These are phyloP conservation scores for Pythium phragmitis DNA, from an alignment of 352 stramenopile genomes.

Conservation along the genomic window DNA sequence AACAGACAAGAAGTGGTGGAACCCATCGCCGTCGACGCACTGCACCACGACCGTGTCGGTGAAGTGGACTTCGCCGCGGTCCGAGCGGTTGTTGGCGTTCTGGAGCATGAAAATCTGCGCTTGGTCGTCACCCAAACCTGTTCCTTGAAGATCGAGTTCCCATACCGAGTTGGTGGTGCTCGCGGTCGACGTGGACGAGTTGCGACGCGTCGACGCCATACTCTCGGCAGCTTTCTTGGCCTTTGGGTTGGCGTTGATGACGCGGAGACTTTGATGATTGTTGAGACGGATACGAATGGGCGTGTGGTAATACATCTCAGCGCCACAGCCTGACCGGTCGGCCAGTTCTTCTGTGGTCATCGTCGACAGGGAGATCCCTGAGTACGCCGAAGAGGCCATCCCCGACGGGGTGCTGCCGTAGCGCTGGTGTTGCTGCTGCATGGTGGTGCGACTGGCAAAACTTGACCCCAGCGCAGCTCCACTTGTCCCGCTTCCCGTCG, in stretches of 20 bases:
- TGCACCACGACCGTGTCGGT: constrained; percentile 79
- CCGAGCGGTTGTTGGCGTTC: constrained; percentile 66
- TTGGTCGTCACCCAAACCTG: constrained; percentile 66
- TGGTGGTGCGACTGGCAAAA: constrained; percentile 25
- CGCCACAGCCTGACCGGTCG: constrained; percentile 63
- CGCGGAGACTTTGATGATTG: constrained; percentile 67
- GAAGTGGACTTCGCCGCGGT: constrained; percentile 71
- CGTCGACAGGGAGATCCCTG: constrained; percentile 22
- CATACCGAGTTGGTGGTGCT: constrained; percentile 6
- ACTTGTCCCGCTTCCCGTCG: not conserved
- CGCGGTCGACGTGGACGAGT: constrained; percentile 10
- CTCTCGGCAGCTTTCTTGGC: not conserved
- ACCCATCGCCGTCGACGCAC: constrained; percentile 63
- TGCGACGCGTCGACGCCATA: constrained; percentile 12
- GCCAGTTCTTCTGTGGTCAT: constrained; percentile 35
- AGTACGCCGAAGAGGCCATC: constrained; percentile 19
- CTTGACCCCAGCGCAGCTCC: constrained; percentile 13
- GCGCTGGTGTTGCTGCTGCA: constrained; percentile 8
- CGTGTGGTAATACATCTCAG: constrained; percentile 73
- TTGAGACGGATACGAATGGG: constrained; percentile 64
- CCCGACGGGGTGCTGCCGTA: not conserved
- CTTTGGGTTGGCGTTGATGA: constrained; percentile 28
- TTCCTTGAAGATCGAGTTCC: constrained; percentile 52
- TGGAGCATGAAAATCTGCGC: constrained; percentile 81
- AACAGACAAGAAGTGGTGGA: constrained; percentile 71